Base-by-base conservation (phyloP, 2,329 filamentous ascomycete species). In the Talaromyces piceae region DNA sequence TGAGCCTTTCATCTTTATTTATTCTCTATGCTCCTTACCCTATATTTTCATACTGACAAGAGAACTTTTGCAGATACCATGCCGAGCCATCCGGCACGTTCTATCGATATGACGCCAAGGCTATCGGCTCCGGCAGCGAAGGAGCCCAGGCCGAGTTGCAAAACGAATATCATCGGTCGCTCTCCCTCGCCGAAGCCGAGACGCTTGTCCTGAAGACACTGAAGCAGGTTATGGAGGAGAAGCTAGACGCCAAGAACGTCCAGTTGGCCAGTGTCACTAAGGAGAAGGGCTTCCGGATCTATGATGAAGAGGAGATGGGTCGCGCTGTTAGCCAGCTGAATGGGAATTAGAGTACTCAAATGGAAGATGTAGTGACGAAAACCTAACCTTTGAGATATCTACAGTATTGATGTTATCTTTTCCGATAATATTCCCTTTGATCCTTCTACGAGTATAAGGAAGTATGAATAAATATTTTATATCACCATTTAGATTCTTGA, bases 211-310 rank as follows among this genome's bases (percentile, higher is more conserved):
- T 98, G 65, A 97, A 97, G 82, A 98, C 93, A 31, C 73, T 98
- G 70, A 98, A 97, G 81, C 93, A 98, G 76, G 93, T 98, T 61
- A 98, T 98, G 93, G 93, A 98, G 76, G 93, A 98, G 83, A 98
- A 98, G 78, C 80, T 98, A 55, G 93, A 98, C 69, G 82, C 90
- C 58, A 98, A 98, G 82, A 98, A 98, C 67, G 93, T 98, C 59
- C 93, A 98, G 77, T 74, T 98, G 61, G 93, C 93, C 49, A 97
- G 91, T 67, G 93, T 98, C 52, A 98, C 93, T 57, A 95, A 91
- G 79, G 91, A 96, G 60, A 91, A 88, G 74, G 93, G 93, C 51
- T 98, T 98, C 80, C 86, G 89, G 76, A 96, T 98, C 83, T 98
- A 98, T 78, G 87, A 85, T 53, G 93, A 98, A 64, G 89, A 91